A percentile compares a stretch with the other conserved stretches of the same genome.
phyloP scores from a whole-genome alignment of 441 rosid genomes.

The Populus tomentosa region DNA sequence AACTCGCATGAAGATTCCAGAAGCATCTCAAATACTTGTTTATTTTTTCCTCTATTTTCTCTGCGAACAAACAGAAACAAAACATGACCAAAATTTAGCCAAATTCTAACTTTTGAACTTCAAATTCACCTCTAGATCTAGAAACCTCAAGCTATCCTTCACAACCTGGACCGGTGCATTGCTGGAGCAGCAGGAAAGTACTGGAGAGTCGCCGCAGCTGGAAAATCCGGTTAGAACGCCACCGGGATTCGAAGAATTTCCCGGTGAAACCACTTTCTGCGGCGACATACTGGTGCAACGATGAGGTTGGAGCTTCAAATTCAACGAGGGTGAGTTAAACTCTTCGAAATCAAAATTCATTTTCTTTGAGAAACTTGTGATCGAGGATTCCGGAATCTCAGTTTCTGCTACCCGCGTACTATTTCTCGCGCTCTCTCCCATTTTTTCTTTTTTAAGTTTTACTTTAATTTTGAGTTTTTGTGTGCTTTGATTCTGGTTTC shows the following conservation, averaged over 20 bases:
- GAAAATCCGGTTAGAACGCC: slow-evolving; percentile 20
- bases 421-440: slow-evolving; percentile 19
- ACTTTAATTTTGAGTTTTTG: too few species aligned
- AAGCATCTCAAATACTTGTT: not conserved
- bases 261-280: slow-evolving; percentile 4
- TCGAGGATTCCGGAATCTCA: too few species aligned
- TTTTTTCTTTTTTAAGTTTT: not conserved
- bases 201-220: slow-evolving; percentile 17
- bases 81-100: not conserved
- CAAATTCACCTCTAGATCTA: slow-evolving; percentile 55
- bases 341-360: too few species aligned
- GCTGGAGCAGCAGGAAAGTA: slow-evolving; percentile 26
- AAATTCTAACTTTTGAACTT: slow-evolving; percentile 2
- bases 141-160: slow-evolving; percentile 25
- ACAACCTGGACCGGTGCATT: slow-evolving; percentile 27
- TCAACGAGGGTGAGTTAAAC: too few species aligned
- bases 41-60: not conserved
- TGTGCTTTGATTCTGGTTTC: not conserved
- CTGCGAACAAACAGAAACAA: not conserved
- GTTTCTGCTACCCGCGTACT: too few species aligned
- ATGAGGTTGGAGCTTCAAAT: slow-evolving; percentile 18
- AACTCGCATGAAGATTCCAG: too few species aligned
- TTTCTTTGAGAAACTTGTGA: too few species aligned
- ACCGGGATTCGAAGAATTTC: slow-evolving; percentile 13
- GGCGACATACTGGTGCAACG: not conserved